phyloP scores from a whole-genome alignment of 1,284 basidiomycete genomes.

The Cutaneotrichosporon spelunceum region DNA sequence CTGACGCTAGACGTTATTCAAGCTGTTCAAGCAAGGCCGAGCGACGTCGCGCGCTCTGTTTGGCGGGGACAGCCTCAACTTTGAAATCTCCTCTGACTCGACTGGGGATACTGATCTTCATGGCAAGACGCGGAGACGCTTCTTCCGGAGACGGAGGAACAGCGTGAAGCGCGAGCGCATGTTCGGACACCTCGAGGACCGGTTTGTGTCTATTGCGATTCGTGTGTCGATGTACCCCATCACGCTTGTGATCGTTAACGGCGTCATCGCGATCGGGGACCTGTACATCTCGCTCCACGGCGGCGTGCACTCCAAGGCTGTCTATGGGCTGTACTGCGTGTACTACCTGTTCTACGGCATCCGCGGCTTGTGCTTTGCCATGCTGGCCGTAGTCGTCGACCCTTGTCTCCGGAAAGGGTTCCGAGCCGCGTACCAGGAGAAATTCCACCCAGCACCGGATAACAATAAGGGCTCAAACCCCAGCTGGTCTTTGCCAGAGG shows the following conservation, averaged over 20 bases:
- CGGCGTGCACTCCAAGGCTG: conserved; percentile 12
- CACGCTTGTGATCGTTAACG: conserved; percentile 29
- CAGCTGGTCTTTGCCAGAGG: background rate
- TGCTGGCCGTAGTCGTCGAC: conserved; percentile 21
- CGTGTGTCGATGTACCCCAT: conserved; percentile 32
- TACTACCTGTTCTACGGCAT: conserved; percentile 27
- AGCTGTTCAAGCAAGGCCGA: conserved; percentile 34
- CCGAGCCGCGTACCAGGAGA: conserved; percentile 10
- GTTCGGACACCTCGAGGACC: conserved; percentile 22
- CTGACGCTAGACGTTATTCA: conserved; percentile 27
- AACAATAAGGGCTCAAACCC: background rate
- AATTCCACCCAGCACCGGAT: background rate
- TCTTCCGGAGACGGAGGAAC: conserved; percentile 11
- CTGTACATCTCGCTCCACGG: conserved; percentile 20
- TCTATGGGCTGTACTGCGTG: conserved; percentile 23
- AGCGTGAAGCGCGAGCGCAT: conserved; percentile 9
- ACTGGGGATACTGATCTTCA: conserved; percentile 25
- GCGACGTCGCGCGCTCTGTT: conserved; percentile 32
- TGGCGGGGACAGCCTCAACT: conserved; percentile 24
- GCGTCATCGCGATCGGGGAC: conserved; percentile 27
- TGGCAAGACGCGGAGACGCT: background rate
- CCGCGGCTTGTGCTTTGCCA: conserved; percentile 19
- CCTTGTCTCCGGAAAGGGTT: conserved; percentile 19
- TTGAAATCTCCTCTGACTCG: conserved; percentile 20
- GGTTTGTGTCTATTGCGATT: conserved; percentile 27